Percentiles rank a stretch among this genome's conserved stretches.
Conservation (phyloP, 768 basidiomycete species). For the Termitomyces sp. region DNA sequence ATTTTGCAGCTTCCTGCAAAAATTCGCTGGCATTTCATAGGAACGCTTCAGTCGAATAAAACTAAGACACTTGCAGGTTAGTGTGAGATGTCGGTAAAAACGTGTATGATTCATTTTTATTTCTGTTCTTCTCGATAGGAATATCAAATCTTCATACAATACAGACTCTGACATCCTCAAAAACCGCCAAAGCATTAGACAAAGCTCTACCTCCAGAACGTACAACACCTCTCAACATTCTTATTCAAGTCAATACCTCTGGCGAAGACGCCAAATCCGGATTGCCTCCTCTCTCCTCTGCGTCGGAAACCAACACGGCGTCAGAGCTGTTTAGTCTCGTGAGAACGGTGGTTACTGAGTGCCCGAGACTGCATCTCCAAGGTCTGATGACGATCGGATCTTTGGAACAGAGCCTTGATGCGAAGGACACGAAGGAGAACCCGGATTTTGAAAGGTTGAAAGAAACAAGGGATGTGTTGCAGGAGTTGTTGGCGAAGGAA, state of each 20-base stretch:
- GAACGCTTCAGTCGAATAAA: slow-evolving; percentile 91
- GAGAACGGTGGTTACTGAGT: slow-evolving; percentile 59
- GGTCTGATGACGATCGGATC: slow-evolving; percentile 98
- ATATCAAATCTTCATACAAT: slow-evolving; percentile 85
- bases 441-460: slow-evolving; percentile 73
- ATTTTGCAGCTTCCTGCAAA: slow-evolving; percentile 70
- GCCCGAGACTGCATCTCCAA: slow-evolving; percentile 69
- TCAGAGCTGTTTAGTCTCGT: slow-evolving; percentile 66
- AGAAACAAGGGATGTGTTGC: slow-evolving; percentile 55
- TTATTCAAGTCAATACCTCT: slow-evolving; percentile 94
- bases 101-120: neutral
- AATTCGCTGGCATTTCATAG: slow-evolving; percentile 97
- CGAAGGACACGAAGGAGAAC: slow-evolving; percentile 39
- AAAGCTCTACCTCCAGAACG: slow-evolving; percentile 61
- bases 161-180: slow-evolving; percentile 81
- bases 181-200: slow-evolving; percentile 76
- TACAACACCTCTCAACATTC: slow-evolving; percentile 61
- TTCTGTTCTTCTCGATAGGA: slow-evolving; percentile 41
- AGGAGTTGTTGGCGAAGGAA: slow-evolving; percentile 31
- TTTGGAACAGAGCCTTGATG: slow-evolving; percentile 59
- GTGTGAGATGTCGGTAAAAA: neutral
- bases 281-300: slow-evolving; percentile 48
- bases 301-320: slow-evolving; percentile 20
- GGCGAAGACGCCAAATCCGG: slow-evolving; percentile 92
- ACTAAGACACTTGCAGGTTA: slow-evolving; percentile 82